These are phyloP conservation scores for Rutstroemia sp. DNA, from an alignment of 2,329 filamentous ascomycete species.

Conservation along the genomic window DNA sequence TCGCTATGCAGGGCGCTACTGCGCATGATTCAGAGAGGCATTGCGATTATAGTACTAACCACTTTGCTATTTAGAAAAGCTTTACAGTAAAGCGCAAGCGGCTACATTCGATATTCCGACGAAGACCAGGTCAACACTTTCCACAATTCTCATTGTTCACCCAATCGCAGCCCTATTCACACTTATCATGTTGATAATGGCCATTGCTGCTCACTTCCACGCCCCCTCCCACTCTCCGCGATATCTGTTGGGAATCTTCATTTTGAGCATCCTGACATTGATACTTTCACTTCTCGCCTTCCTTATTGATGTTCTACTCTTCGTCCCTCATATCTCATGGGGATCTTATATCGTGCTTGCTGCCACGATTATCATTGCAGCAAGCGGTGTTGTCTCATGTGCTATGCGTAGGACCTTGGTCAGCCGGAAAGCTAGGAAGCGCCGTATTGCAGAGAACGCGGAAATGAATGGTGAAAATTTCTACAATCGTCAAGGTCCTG, in stretches of 20 bases:
- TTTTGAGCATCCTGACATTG: conserved; percentile 79
- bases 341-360: conserved; percentile 89
- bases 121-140: conserved; percentile 56
- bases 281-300: conserved; percentile 80
- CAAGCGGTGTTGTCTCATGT: conserved; percentile 80
- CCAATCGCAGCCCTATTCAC: conserved; percentile 83
- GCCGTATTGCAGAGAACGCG: conserved; percentile 84
- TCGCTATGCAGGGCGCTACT: not conserved
- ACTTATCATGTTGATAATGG: conserved; percentile 75
- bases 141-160: conserved; percentile 84
- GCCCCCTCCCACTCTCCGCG: conserved; percentile 81
- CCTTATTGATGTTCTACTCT: conserved; percentile 86
- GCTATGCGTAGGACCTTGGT: conserved; percentile 91
- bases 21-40: not conserved
- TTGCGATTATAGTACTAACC: not conserved
- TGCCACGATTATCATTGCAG: conserved; percentile 76
- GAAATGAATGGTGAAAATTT: conserved; percentile 96
- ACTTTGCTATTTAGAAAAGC: conserved; percentile 15
- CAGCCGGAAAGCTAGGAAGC: conserved; percentile 86
- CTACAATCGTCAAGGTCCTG: conserved; percentile 57
- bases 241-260: conserved; percentile 78
- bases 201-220: conserved; percentile 77
- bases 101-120: conserved; percentile 48
- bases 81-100: conserved; percentile 21
- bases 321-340: conserved; percentile 90